Evolutionary conservation across 2,329 filamentous ascomycete genomes (phyloP), one percentile per base, ranked within the genome.

Genomic region (Hymenoscyphus scutula): DNA sequence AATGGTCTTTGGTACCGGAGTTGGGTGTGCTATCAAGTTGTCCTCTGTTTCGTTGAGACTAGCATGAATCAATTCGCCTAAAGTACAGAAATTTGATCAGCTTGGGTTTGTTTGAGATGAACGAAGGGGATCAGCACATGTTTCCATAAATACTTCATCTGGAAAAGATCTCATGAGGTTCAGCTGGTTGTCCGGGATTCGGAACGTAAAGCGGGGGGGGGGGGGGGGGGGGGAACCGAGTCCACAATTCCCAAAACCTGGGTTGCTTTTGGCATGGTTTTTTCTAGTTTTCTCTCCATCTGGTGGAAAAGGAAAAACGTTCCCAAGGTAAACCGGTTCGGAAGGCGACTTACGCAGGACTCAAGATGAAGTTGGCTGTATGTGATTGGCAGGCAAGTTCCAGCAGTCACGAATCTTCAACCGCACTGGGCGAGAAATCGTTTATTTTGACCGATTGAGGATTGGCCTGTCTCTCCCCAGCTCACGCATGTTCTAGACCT

Each of bases 361-460:
- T 37, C 34, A 51, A 51, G 45, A 51, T 23, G 45, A 25, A 13
- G 11, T 25, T 13, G 30, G 38, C 41, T 34, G 5, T 34, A n/a
- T 23, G 19, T 25, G 19, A 51, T 51, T 23, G 45, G 23, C 45
- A 51, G 19, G 45, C 45, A 51, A 56, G 23, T 58, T 41, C 30
- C 54, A 30, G 19, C 17, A 57, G 37, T 29, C 10, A 25, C 19
- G 27, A 55, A 30, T 23, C 27, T 51, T 15, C 45, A 23, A 19
- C 53, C 53, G 53, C 53, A 29, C 57, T 60, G 6, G 41, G 23
- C 19, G 19, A 51, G 34, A 48, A 56, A 58, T 68, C 66, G 66
- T 67, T 56, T 68, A 68, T 65, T 68, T 68, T 68, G 17, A 58
- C 66, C 62, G 32, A 62, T 61, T 67, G 58, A 37, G 58, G 66